Base-by-base conservation (phyloP, 2,329 filamentous ascomycete species). In the Aspergillus tanneri region DNA sequence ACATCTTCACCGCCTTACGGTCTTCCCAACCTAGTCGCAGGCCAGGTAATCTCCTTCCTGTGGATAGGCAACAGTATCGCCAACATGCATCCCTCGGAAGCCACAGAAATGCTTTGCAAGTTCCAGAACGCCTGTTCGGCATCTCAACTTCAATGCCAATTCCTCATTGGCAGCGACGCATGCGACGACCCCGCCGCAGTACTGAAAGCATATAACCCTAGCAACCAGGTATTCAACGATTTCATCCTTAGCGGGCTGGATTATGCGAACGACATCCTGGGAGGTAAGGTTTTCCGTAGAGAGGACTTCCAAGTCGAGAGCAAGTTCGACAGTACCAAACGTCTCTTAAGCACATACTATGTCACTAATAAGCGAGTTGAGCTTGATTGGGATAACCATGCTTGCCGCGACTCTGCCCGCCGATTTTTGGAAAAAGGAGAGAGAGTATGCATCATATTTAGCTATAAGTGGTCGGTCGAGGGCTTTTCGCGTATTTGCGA, bases 21-120 rank as follows among this genome's bases (percentile, higher is more conserved):
- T n/a, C 19, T n/a, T 12, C 19, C 10, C 16, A 14, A 7, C 1
- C 7, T 25, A 5, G 5, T 19, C 28, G 28, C 11, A 3, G n/a
- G 37, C 4, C 11, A 40, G 19, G 1, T 14, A 12, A 21, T 36
- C 12, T 14, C 19, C 11, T 44, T 44, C 21, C 41, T 44, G 11
- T 44, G 41, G 41, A 16, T 44, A 14, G 41, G 41, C 6, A 44
- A 44, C 30, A 44, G 41, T 10, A 44, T 44, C 11, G 22, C 41
- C 30, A 44, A 46, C 23, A 16, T 25, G 12, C 7, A 14, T 5
- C 30, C 30, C 30, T 6, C 6, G 12, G 30, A 14, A 8, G 30
- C 30, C n/a, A 5, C 6, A 6, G 30, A 6, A 6, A 6, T 34
- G 7, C 30, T 34, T n/a, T 5, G 7, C 6, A 34, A 7, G 6